These are phyloP conservation scores for Pseudopithomyces chartarum DNA, from an alignment of 2,329 filamentous ascomycete genomes.

Conservation along the genomic window DNA sequence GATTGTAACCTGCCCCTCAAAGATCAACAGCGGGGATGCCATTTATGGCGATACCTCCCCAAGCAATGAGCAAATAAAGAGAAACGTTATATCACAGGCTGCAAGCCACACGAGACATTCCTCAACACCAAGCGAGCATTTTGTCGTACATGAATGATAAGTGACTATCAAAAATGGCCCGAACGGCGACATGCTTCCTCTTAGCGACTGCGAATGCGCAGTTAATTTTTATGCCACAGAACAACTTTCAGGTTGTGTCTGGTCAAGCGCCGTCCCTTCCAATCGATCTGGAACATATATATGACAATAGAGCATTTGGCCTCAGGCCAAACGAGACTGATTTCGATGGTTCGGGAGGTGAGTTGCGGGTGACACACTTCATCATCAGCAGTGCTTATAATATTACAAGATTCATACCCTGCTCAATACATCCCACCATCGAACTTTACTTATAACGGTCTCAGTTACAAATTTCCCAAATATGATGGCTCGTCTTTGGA, in stretches of 20 bases:
- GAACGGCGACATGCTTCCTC: background rate
- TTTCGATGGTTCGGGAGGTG: slow-evolving; percentile 17
- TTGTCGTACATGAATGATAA: background rate
- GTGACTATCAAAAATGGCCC: background rate
- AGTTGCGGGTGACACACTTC: background rate
- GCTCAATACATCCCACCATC: slow-evolving; percentile 41
- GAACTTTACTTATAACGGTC: slow-evolving; percentile 44
- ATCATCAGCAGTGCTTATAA: background rate
- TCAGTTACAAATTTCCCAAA: slow-evolving; percentile 44
- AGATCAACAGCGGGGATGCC: slow-evolving; percentile 4
- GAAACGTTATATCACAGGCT: background rate
- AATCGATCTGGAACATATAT: slow-evolving; percentile 6
- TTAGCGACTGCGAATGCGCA: slow-evolving; percentile 5
- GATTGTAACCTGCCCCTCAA: slow-evolving; percentile 4
- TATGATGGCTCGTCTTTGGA: slow-evolving; percentile 41
- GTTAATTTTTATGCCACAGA: slow-evolving; percentile 21
- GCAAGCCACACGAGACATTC: background rate
- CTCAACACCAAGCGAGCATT: background rate
- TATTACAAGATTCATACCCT: slow-evolving; percentile 33
- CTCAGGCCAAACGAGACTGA: slow-evolving; percentile 12
- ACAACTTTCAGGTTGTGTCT: slow-evolving; percentile 14
- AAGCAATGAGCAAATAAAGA: background rate
- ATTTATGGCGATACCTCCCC: background rate
- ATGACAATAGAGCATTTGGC: slow-evolving; percentile 17
- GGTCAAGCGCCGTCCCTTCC: slow-evolving; percentile 13